Conservation (phyloP, 208 protist genomes). For the Jaenimonas drosophilae region DNA sequence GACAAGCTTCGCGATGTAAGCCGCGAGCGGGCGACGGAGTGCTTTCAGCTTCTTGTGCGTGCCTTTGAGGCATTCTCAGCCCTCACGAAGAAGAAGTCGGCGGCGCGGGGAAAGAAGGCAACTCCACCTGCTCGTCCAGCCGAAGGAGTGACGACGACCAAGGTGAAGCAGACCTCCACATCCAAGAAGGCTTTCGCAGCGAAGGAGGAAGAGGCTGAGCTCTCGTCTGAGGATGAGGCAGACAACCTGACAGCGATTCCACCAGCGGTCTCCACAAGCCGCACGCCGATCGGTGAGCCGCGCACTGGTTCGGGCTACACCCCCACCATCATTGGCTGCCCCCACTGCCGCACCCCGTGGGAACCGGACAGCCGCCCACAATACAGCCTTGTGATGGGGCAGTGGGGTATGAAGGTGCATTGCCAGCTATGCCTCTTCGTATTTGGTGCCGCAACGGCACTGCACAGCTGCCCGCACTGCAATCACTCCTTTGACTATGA, state of each 20-base stretch:
- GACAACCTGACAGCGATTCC: conserved; percentile 6
- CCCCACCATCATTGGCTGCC: conserved; percentile 53
- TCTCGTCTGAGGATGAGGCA: conserved; percentile 6
- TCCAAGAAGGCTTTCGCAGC: background rate
- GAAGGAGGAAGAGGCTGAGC: background rate
- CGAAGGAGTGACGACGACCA: background rate
- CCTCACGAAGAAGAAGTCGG: conserved; percentile 32
- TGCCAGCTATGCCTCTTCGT: conserved; percentile 77
- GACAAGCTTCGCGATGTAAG: conserved; percentile 64
- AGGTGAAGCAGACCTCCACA: background rate
- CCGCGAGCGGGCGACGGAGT: conserved; percentile 63
- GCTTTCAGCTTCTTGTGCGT: conserved; percentile 71
- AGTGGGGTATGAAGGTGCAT: conserved; percentile 68
- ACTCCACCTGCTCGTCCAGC: background rate
- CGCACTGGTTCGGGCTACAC: conserved; percentile 36
- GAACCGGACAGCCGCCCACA: conserved; percentile 62
- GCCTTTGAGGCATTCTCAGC: conserved; percentile 77
- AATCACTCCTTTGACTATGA: conserved; percentile 62
- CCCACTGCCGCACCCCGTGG: conserved; percentile 62
- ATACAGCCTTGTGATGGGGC: conserved; percentile 85
- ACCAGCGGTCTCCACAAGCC: conserved; percentile 56
- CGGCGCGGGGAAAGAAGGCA: background rate
- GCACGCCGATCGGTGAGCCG: conserved; percentile 42
- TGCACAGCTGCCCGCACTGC: conserved; percentile 82
- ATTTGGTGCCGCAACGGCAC: conserved; percentile 65